Base-by-base conservation (phyloP, 352 stramenopile species). In the Achlya hypogyna region DNA sequence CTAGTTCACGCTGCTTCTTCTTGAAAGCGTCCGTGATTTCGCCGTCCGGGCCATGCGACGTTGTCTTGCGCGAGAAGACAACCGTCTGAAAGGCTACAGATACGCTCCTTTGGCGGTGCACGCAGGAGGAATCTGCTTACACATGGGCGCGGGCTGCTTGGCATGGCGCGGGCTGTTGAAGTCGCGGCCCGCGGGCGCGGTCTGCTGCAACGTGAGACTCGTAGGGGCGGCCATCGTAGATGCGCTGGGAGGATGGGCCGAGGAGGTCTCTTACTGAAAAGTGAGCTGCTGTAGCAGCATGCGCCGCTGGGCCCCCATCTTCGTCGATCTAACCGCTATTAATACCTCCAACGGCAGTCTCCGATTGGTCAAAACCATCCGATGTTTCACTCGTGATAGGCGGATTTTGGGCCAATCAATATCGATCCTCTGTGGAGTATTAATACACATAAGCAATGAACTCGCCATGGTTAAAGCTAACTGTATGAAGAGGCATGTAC, bases 1-100 rank as follows among this genome's bases (percentile, higher is more conserved):
- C 18, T 76, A 72, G 22, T 63, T 75, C 52, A 53, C 63, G 62
- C 72, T 53, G 59, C 28, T 66, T 31, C 43, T 35, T 27, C 34
- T 66, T 66, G 47, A 66, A 66, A 6, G 59, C 59, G 22, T 66
- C 43, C 16, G 59, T 66, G 47, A 66, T 54, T 60, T 69, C 38
- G n/a, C 82, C 75, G 31, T 81, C 67, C 6, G 78, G 71, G 2
- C 76, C 78, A 58, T 79, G 73, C 35, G 72, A 78, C 56, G 78
- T 79, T 65, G 75, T 84, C 56, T 85, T 82, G 58, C 78, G 78
- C 8, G 80, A 88, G 68, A 91, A 89, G 4, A 88, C 78, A 1
- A 84, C 71, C 16, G 74, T 87, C 64, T 86, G 77, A 56, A 90
- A 85, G 27, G 85, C 73, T 53, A 75, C 49, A 56, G 38, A 45